Evolutionary conservation across 805 yeast genomes (phyloP), one percentile per base, ranked within the genome.

Genomic region (Metschnikowia gruessii): DNA sequence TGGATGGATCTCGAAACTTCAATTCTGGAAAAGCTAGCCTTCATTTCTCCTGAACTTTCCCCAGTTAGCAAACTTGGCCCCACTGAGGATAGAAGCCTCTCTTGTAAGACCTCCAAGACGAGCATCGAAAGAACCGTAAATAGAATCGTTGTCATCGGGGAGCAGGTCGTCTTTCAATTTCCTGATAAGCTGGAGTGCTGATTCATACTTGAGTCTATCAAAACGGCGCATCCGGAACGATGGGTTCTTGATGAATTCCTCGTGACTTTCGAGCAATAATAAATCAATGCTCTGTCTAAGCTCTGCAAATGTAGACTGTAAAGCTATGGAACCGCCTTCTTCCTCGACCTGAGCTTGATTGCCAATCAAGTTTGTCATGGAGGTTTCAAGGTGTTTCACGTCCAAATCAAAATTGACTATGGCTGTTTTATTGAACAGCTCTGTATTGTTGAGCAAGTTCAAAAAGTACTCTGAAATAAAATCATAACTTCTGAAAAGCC

Each of bases 401-500:
- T 92, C 98, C 24, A 79, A 61, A 56, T 87, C 87, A 62, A 92
- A 91, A 63, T 90, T 91, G 39, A 68, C 67, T 5, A 83, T 69
- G 0, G 92, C 85, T 47, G 69, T 83, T 18, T 73, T 70, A 17
- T 89, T 82, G 54, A 80, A 81, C 2, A 71, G 62, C 1, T 75
- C 76, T 1, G 82, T 78, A 16, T 76, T 75, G 37, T 81, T 70
- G 49, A 91, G 70, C 8, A 82, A 71, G 37, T 76, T 74, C 51
- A 86, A 70, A 62, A 92, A 80, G 51, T 83, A 80, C 34, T 83
- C 79, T 0, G 95, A 82, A 49, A 94, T 77, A 53, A 86, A 82
- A 68, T 91, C 98, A 62, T 87, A 88, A 22, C 92, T 89, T 60
- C 95, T 79, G 54, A 89, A 82, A 50, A 91, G 77, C n/a, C 95